Percentiles rank a stretch among this genome's conserved stretches.
These are phyloP conservation scores for Zoysia japonica DNA, from an alignment of 176 grass and related monocot species.

Conservation along the genomic window DNA sequence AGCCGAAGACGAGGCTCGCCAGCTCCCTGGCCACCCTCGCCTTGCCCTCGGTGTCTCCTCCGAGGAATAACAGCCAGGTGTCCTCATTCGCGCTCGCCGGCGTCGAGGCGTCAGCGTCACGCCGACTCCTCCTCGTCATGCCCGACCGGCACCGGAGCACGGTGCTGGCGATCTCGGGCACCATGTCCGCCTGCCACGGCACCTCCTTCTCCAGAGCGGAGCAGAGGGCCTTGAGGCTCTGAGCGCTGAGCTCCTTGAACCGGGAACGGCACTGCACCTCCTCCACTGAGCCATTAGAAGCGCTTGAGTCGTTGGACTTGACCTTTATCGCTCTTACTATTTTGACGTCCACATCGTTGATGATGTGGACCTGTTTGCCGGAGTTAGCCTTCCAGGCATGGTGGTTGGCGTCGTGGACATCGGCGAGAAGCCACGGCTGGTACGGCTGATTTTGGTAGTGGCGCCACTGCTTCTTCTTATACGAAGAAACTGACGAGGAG, in stretches of 20 bases:
- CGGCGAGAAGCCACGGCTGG: slow-evolving; percentile 30
- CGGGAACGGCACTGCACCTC: slow-evolving; percentile 48
- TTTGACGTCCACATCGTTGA: slow-evolving; percentile 9
- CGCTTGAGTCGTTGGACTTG: slow-evolving; percentile 51
- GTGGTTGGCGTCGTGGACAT: slow-evolving; percentile 30
- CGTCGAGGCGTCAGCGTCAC: slow-evolving; percentile 2
- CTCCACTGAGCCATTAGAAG: slow-evolving; percentile 46
- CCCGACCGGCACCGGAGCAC: slow-evolving; percentile 79
- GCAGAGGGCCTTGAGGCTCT: slow-evolving; percentile 75
- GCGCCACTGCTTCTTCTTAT: slow-evolving; percentile 21
- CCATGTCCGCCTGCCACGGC: slow-evolving; percentile 65
- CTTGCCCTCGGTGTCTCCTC: slow-evolving; percentile 57
- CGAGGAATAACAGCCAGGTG: slow-evolving; percentile 79
- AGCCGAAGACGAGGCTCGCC: slow-evolving; percentile 66
- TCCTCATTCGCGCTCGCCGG: slow-evolving; percentile 48
- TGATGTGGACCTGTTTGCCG: not conserved
- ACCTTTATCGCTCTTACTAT: slow-evolving; percentile 28
- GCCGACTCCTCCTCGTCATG: slow-evolving; percentile 45
- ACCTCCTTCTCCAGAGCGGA: slow-evolving; percentile 65
- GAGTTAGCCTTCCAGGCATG: slow-evolving; percentile 24
- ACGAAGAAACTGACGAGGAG: slow-evolving; percentile 41
- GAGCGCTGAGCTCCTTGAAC: slow-evolving; percentile 82
- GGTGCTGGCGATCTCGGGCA: slow-evolving; percentile 66
- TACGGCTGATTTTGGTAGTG: slow-evolving; percentile 10
- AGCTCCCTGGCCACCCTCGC: slow-evolving; percentile 61